Evolutionary conservation across 768 basidiomycete species (phyloP).

Genomic region (Amanita inopinata): DNA sequence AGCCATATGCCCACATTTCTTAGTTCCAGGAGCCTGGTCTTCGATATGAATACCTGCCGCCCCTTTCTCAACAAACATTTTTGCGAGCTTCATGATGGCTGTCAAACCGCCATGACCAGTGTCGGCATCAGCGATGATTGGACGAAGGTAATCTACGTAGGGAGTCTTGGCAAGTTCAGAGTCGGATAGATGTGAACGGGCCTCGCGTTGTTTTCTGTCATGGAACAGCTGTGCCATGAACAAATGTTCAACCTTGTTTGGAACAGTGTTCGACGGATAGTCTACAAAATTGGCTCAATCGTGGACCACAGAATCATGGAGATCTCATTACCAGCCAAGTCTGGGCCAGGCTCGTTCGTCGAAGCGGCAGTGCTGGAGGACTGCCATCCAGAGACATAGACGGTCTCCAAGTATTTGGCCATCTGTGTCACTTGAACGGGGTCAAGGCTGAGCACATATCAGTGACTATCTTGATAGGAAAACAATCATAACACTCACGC

Average conservation of each 20-base stretch:
- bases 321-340: conserved; percentile 75
- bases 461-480: not conserved
- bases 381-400: conserved; percentile 97
- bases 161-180: conserved; percentile 64
- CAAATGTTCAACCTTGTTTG: conserved; percentile 96
- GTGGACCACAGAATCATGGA: not conserved
- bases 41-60: conserved; percentile 98
- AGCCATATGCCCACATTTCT: conserved; percentile 94
- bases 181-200: conserved; percentile 59
- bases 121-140: conserved; percentile 94
- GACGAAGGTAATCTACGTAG: conserved; percentile 82
- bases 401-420: conserved; percentile 97
- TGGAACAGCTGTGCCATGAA: conserved; percentile 99
- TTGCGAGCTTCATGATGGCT: conserved; percentile 97
- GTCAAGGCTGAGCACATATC: conserved; percentile 75
- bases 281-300: conserved; percentile 33
- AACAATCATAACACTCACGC: conserved; percentile 60
- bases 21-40: conserved; percentile 95
- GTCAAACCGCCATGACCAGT: conserved; percentile 97
- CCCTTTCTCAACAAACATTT: conserved; percentile 98
- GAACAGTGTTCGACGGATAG: conserved; percentile 98
- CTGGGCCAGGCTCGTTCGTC: conserved; percentile 95
- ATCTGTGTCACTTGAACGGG: conserved; percentile 98
- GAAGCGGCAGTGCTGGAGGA: conserved; percentile 89
- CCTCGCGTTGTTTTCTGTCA: conserved; percentile 91